Base-by-base conservation (phyloP, 2,329 filamentous ascomycete genomes). In the Drechslerella coelobrocha region DNA sequence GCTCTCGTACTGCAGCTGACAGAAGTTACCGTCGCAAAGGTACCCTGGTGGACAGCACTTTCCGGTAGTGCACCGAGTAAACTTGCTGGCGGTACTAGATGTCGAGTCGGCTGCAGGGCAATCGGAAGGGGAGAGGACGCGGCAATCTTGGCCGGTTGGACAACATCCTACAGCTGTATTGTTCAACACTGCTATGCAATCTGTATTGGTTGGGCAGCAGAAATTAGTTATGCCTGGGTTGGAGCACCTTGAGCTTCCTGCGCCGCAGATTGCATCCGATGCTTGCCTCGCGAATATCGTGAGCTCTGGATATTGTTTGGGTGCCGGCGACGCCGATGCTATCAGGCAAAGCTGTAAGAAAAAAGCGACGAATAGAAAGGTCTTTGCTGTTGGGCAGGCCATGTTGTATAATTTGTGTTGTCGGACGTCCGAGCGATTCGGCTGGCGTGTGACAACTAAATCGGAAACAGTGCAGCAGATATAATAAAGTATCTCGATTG, bases 21-120 rank as follows among this genome's bases (percentile, higher is more conserved):
- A 72, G 12, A 41, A 60, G 43, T 21, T 61, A 5, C 61, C 61
- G 24, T 65, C 60, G 43, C 68, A 72, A 1, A 72, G 60, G 41
- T 72, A 72, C 23, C 61, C 68, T n/a, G 60, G 68, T 8, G 68
- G 61, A 21, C 68, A 72, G 27, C 68, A 72, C 39, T 72, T 72
- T 12, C 68, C 68, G 19, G 39, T 61, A 4, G 54, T 45, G 37
- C 68, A 72, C 14, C 57, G 54, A 14, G 55, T 57, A 37, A 71
- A 34, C 14, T 54, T 53, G n/a, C 14, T 48, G 14, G 21, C 29
- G 10, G 50, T 48, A 8, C 41, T 26, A 27, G 23, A 54, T 2
- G 48, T 45, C 3, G 26, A 50, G 8, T 56, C 50, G 8, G 60
- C 27, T 8, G 41, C 34, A 17, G 59, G 54, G 21, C 68, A 72